These are phyloP conservation scores for Tetrapisispora nanseiensis DNA, from an alignment of 805 yeast species.

Conservation along the genomic window DNA sequence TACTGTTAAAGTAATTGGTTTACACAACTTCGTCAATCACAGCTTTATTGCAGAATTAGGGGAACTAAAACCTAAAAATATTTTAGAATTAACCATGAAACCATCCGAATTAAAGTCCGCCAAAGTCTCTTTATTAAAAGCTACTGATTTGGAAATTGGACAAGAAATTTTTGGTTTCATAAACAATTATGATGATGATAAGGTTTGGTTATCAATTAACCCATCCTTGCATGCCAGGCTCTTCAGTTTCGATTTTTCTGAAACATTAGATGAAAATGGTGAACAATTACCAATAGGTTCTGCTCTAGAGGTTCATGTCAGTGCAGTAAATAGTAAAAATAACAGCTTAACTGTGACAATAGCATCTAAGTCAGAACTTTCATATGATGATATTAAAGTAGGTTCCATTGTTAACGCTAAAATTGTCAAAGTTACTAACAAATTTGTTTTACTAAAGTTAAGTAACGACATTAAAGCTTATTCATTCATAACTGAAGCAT, in stretches of 20 bases:
- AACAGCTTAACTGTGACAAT: conserved; percentile 42
- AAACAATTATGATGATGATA: conserved; percentile 51
- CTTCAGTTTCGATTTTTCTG: conserved; percentile 52
- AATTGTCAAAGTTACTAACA: conserved; percentile 47
- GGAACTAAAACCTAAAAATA: conserved; percentile 42
- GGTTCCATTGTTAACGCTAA: conserved; percentile 54
- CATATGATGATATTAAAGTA: conserved; percentile 39
- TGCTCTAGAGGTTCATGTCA: conserved; percentile 51
- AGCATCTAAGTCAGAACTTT: conserved; percentile 34
- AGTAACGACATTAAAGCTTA: conserved; percentile 48
- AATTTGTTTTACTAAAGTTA: conserved; percentile 56
- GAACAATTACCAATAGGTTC: conserved; percentile 62
- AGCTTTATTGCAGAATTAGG: conserved; percentile 58
- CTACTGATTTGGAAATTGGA: conserved; percentile 39
- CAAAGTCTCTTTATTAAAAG: conserved; percentile 25
- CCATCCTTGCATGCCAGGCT: conserved; percentile 62
- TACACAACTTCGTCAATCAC: conserved; percentile 60
- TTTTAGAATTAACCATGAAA: conserved; percentile 56
- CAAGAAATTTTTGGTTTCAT: conserved; percentile 49
- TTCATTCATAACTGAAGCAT: conserved; percentile 67
- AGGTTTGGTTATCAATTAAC: conserved; percentile 58
- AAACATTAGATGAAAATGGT: conserved; percentile 43
- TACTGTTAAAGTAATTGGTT: conserved; percentile 63
- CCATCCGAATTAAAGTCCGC: conserved; percentile 30
- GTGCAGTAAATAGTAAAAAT: conserved; percentile 43